Evolutionary conservation across 1,284 basidiomycete genomes (phyloP), one percentile per base, ranked within the genome.

Genomic region (Moesziomyces sp.): DNA sequence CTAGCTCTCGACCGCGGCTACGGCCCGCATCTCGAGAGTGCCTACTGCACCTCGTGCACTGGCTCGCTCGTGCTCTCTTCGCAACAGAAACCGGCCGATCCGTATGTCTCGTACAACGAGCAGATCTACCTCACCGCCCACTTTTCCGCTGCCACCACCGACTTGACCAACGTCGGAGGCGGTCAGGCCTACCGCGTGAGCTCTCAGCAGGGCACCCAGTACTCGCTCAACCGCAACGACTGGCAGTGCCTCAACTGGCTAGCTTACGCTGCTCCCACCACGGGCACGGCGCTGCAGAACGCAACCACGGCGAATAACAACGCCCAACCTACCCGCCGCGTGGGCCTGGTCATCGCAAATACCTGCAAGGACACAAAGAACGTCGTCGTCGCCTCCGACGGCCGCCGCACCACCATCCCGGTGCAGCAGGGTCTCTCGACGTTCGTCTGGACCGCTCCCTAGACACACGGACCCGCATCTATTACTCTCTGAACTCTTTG

Each of bases 361-460:
- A 63, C 56, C 4, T 77, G 76, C 45, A 7, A 28, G n/a, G 50
- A 51, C 0, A 65, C 74, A 8, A 61, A 73, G 48, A 55, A 52
- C 28, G 51, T 70, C 7, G 62, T 58, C 5, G 30, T 76, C 24
- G 55, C 56, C 14, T 58, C 52, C 35, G 73, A 77, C 44, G 74
- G 74, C 8, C 67, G 73, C 24, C 18, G 51, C n/a, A 54, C 64
- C 28, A 66, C 54, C 10, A 19, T 72, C 42, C 52, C 52, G 0
- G 69, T 69, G 0, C 21, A 53, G 40, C 43, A 72, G 23, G 76
- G 76, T 2, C 38, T 77, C 38, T 63, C 65, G n/a, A 73, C 55
- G 11, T 69, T 77, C 18, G 69, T 76, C n/a, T 72, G 73, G 72
- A 65, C 69, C n/a, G 61, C 76, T 18, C 74, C 74, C 5, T 76